A percentile compares a stretch with the other conserved stretches of the same genome.
These are phyloP conservation scores for Boletus vinaceobasis DNA, from an alignment of 768 basidiomycete species.

Conservation along the genomic window DNA sequence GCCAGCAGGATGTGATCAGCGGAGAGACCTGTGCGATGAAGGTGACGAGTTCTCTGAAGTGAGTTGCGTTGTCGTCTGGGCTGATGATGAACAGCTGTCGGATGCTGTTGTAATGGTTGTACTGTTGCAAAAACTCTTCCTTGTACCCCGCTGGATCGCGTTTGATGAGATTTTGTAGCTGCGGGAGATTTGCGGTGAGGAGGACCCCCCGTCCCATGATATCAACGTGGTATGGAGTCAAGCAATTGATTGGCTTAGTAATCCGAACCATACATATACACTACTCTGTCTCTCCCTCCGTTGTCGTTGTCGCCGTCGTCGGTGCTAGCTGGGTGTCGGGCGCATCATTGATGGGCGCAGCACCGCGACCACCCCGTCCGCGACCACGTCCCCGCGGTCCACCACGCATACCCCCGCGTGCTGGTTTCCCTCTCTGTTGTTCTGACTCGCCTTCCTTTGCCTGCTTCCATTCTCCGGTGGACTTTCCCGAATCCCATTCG, in stretches of 20 bases:
- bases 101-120: slow-evolving; percentile 89
- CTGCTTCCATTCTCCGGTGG: slow-evolving; percentile 15
- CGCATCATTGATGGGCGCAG: not conserved
- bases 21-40: slow-evolving; percentile 71
- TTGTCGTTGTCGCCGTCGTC: slow-evolving; percentile 1
- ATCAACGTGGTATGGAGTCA: not conserved
- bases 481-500: slow-evolving; percentile 84
- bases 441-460: slow-evolving; percentile 9
- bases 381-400: slow-evolving; percentile 37
- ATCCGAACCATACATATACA: slow-evolving; percentile 2
- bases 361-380: slow-evolving; percentile 28
- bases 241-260: slow-evolving; percentile 14
- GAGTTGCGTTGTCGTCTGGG: slow-evolving; percentile 80
- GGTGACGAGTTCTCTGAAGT: slow-evolving; percentile 82
- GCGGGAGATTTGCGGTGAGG: slow-evolving; percentile 86
- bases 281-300: not conserved
- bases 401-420: slow-evolving; percentile 31
- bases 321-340: not conserved
- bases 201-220: slow-evolving; percentile 32
- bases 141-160: slow-evolving; percentile 85
- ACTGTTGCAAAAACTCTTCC: slow-evolving; percentile 96
- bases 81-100: slow-evolving; percentile 80
- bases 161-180: slow-evolving; percentile 96
- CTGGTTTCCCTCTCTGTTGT: slow-evolving; percentile 24
- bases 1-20: no score